phyloP scores from a whole-genome alignment of 2,329 filamentous ascomycete genomes.

The Verticillium longisporum region DNA sequence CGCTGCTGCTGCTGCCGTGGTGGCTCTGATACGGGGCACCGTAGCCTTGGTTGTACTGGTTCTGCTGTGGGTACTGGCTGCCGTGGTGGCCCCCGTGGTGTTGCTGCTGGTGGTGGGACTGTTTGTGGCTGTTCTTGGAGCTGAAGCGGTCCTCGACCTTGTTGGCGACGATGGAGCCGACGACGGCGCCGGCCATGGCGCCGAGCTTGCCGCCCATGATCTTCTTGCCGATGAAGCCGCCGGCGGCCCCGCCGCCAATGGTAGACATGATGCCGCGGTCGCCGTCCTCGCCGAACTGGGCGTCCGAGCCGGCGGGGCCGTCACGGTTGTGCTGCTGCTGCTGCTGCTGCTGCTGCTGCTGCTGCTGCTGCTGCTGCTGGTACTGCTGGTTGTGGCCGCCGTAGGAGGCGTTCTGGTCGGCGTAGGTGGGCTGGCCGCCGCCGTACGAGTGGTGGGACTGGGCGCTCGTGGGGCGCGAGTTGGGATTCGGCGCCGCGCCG shows the following conservation, averaged over 20 bases:
- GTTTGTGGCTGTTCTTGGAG: constrained; percentile 12
- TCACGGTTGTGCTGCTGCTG: neutral
- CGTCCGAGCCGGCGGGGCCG: constrained; percentile 9
- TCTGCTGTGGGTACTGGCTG: neutral
- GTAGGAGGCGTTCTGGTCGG: neutral
- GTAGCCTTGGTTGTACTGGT: constrained; percentile 7
- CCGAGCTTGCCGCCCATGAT: constrained; percentile 46
- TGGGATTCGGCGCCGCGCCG: neutral
- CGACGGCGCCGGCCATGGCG: constrained; percentile 43
- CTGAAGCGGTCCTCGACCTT: constrained; percentile 37
- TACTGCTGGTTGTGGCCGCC: neutral
- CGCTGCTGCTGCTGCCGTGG: constrained; percentile 8
- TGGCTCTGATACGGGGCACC: constrained; percentile 5
- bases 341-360: neutral
- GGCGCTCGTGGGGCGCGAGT: constrained; percentile 3
- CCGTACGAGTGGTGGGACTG: constrained; percentile 4
- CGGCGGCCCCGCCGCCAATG: constrained; percentile 43
- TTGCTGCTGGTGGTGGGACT: constrained; percentile 15
- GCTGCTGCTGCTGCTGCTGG: too few relatives aligned
- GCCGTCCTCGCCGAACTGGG: constrained; percentile 25
- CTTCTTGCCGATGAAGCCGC: constrained; percentile 47
- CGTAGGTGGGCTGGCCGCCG: constrained; percentile 1
- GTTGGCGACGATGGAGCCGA: constrained; percentile 50
- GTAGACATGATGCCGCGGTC: constrained; percentile 50
- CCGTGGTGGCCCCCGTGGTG: too few relatives aligned